phyloP scores from a whole-genome alignment of 352 stramenopile genomes.

The Blastocystis hominis region DNA sequence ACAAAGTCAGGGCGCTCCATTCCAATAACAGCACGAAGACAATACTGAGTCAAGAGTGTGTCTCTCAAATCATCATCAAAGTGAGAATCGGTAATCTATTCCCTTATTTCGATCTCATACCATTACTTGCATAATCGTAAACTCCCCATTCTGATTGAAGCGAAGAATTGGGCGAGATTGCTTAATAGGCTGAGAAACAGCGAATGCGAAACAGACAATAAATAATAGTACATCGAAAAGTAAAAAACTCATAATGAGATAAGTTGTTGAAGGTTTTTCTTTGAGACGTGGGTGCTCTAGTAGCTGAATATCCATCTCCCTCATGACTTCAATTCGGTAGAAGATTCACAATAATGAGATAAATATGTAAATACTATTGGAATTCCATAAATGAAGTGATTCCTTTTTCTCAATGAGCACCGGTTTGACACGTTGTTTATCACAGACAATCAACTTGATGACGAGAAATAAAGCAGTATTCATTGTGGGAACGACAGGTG shows the following conservation, averaged over 20 bases:
- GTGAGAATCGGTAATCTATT: conserved; percentile 38
- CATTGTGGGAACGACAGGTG: conserved; percentile 76
- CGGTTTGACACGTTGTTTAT: not conserved
- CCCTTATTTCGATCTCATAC: not conserved
- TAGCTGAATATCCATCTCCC: not conserved
- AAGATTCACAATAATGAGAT: too few relatives aligned
- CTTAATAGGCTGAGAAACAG: not conserved
- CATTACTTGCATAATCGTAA: conserved; percentile 29
- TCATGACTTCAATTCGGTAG: not conserved
- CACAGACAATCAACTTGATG: conserved; percentile 45
- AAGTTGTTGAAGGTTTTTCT: not conserved
- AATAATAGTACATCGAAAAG: not conserved
- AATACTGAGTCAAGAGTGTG: not conserved
- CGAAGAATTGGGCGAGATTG: not conserved
- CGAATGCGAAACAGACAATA: not conserved
- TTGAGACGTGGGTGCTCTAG: not conserved
- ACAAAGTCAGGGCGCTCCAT: conserved; percentile 47
- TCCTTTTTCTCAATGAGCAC: not conserved
- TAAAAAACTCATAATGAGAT: not conserved
- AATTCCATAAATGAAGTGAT: not conserved
- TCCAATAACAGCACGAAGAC: not conserved
- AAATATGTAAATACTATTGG: not conserved
- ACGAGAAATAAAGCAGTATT: conserved; percentile 73
- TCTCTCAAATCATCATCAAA: conserved; percentile 22
- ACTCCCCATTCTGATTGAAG: conserved; percentile 4